Percentiles rank a stretch among this genome's conserved stretches.
Conservation (phyloP, 2,329 filamentous ascomycete genomes). For the Arthrobotrys musiformis region DNA sequence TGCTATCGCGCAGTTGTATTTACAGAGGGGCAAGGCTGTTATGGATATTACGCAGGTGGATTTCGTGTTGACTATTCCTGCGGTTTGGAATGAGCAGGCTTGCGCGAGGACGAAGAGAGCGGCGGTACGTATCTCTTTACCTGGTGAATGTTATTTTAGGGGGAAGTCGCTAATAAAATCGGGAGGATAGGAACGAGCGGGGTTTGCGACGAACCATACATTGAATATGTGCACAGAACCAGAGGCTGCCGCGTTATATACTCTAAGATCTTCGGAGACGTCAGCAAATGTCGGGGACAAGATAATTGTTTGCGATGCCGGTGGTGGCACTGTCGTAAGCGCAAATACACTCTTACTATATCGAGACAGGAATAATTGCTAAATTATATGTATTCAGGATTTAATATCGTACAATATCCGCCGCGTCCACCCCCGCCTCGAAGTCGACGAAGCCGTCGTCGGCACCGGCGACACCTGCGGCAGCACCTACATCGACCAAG, state of each 20-base stretch:
- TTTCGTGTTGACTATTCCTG: conserved; percentile 82
- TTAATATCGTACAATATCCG: conserved; percentile 68
- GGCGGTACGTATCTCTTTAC: conserved; percentile 29
- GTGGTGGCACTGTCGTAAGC: conserved; percentile 76
- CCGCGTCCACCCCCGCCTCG: conserved; percentile 64
- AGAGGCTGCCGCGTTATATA: conserved; percentile 68
- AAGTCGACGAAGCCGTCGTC: conserved; percentile 66
- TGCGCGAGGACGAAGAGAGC: conserved; percentile 39
- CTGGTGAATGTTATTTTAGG: neutral
- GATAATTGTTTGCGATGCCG: conserved; percentile 68
- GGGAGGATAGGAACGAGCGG: conserved; percentile 36
- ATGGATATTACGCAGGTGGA: conserved; percentile 67
- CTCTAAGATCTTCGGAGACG: conserved; percentile 61
- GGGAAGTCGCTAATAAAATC: neutral
- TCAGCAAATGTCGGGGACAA: conserved; percentile 64
- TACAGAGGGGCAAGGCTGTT: conserved; percentile 45
- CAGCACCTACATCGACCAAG: conserved; percentile 66
- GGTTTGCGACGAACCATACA: conserved; percentile 49
- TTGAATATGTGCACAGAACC: conserved; percentile 68
- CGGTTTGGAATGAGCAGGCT: conserved; percentile 77
- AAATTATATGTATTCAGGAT: conserved; percentile 61
- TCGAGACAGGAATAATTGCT: neutral
- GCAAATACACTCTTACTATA: conserved; percentile 65
- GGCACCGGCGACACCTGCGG: conserved; percentile 67
- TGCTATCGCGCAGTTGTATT: conserved; percentile 54